Evolutionary conservation across 108 stramenopile species (phyloP).

Genomic region (Pseudonitzschia delicatissima): DNA sequence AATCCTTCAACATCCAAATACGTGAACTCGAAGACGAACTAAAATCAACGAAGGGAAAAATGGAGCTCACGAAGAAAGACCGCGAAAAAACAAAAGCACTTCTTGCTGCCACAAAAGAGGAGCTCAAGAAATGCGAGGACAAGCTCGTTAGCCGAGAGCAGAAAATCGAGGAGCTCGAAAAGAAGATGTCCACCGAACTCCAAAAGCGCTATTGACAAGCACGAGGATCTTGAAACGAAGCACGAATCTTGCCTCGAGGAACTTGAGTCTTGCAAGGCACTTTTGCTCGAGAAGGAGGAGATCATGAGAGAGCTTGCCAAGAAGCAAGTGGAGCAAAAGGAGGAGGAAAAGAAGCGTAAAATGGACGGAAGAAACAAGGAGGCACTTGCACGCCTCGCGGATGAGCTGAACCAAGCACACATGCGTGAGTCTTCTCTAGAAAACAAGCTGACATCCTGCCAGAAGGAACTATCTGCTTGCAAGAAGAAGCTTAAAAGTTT

Average conservation of each 20-base stretch:
- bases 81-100: background rate
- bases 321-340: background rate
- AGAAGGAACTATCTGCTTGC: constrained; percentile 3
- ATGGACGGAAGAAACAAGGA: constrained; percentile 2
- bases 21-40: background rate
- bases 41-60: background rate
- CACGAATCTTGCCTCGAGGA: background rate
- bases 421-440: constrained; percentile 1
- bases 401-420: constrained; percentile 8
- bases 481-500: background rate
- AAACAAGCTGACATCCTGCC: background rate
- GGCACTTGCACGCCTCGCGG: background rate
- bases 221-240: background rate
- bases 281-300: background rate
- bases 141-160: background rate
- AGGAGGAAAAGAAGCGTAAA: too few relatives aligned
- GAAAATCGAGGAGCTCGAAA: background rate
- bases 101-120: background rate
- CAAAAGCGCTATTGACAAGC: background rate
- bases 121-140: background rate
- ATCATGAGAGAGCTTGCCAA: background rate
- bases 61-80: background rate
- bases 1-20: background rate
- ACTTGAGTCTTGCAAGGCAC: background rate
- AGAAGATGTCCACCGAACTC: background rate